phyloP scores from a whole-genome alignment of 768 basidiomycete species.

The Auricularia auricula-judae region DNA sequence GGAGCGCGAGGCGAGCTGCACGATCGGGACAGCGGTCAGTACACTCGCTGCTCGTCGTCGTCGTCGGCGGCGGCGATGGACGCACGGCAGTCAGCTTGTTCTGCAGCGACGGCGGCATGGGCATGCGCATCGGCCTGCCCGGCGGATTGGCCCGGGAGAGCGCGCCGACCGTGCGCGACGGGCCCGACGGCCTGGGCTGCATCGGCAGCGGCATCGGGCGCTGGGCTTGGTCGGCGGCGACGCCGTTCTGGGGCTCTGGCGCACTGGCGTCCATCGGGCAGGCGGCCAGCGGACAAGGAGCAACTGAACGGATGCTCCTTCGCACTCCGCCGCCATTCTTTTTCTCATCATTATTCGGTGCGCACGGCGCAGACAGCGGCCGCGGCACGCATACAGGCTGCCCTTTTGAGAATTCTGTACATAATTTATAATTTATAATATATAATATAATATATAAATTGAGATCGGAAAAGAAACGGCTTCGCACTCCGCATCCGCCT shows the following conservation, averaged over 20 bases:
- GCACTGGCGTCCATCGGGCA: conserved; percentile 8
- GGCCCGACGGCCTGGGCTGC: neutral
- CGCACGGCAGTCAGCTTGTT: conserved; percentile 88
- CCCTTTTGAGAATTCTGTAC: too few species aligned
- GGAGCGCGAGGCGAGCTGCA: conserved; percentile 29
- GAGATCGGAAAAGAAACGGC: too few species aligned
- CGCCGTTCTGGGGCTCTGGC: conserved; percentile 12
- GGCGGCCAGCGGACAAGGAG: conserved; percentile 3
- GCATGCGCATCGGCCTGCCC: conserved; percentile 55
- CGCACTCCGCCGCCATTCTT: conserved; percentile 1
- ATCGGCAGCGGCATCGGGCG: conserved; percentile 1
- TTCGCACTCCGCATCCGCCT: too few species aligned
- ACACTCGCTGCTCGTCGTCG: neutral
- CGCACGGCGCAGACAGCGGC: too few species aligned
- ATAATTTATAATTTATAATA: too few species aligned
- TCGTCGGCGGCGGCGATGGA: conserved; percentile 5
- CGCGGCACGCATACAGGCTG: too few species aligned
- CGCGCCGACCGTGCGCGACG: neutral
- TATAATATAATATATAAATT: too few species aligned
- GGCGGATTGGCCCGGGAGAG: conserved; percentile 34
- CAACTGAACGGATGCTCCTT: neutral
- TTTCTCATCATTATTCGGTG: neutral
- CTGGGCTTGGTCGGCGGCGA: conserved; percentile 11
- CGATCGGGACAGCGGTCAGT: conserved; percentile 13
- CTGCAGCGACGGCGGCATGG: conserved; percentile 83